phyloP scores from a whole-genome alignment of 2,329 filamentous ascomycete genomes.

The Cladosporium sphaerospermum region DNA sequence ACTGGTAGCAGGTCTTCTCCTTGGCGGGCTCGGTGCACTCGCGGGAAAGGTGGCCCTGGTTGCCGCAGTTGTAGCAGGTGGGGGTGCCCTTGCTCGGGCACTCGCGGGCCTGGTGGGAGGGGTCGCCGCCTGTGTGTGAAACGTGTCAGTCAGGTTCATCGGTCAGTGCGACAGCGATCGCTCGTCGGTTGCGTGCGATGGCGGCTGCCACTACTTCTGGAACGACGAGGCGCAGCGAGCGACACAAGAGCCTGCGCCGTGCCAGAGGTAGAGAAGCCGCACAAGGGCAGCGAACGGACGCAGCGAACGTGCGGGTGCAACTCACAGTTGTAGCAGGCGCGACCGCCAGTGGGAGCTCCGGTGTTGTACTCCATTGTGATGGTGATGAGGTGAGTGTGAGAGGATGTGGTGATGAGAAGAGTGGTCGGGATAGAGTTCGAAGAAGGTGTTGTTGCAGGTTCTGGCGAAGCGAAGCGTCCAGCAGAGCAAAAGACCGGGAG shows the following conservation, averaged over 20 bases:
- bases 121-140: conserved; percentile 38
- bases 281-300: background rate
- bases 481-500: conserved; percentile 3
- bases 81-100: conserved; percentile 44
- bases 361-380: conserved; percentile 43
- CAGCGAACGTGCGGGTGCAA: conserved; percentile 17
- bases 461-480: background rate
- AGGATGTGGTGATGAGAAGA: conserved; percentile 3
- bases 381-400: conserved; percentile 11
- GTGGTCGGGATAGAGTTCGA: conserved; percentile 2
- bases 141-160: background rate
- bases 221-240: background rate
- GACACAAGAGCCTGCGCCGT: background rate
- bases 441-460: conserved; percentile 4
- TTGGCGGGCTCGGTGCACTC: conserved; percentile 87
- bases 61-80: conserved; percentile 43
- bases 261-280: background rate
- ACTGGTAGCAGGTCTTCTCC: conserved; percentile 70
- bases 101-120: conserved; percentile 45
- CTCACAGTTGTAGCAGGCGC: conserved; percentile 56
- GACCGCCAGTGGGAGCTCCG: conserved; percentile 31
- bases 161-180: background rate
- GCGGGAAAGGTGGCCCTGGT: conserved; percentile 55
- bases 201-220: background rate
- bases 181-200: background rate